These are phyloP conservation scores for Flaveria robusta DNA, from an alignment of 129 eudicot species.

Conservation along the genomic window DNA sequence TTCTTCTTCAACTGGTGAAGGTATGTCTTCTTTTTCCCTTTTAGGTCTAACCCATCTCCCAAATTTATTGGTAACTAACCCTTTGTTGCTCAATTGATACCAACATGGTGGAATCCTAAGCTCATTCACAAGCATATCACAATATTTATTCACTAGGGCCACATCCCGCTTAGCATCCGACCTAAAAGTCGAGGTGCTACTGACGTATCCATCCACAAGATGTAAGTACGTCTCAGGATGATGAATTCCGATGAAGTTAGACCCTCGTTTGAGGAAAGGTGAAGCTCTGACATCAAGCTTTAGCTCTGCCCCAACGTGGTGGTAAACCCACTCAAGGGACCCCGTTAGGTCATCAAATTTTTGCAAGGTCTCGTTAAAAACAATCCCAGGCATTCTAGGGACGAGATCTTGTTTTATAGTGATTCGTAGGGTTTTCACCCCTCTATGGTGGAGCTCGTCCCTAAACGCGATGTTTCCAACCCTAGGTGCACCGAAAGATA, in stretches of 20 bases:
- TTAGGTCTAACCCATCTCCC: slow-evolving; percentile 81
- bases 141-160: slow-evolving; percentile 68
- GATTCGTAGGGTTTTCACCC: slow-evolving; percentile 66
- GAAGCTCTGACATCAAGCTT: slow-evolving; percentile 63
- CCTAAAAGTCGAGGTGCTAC: slow-evolving; percentile 46
- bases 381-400: slow-evolving; percentile 77
- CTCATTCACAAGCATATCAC: slow-evolving; percentile 77
- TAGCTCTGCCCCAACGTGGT: slow-evolving; percentile 78
- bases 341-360: slow-evolving; percentile 69
- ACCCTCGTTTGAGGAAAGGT: slow-evolving; percentile 60
- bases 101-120: slow-evolving; percentile 69
- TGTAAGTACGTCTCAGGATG: slow-evolving; percentile 83
- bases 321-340: slow-evolving; percentile 73
- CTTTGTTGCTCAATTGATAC: slow-evolving; percentile 74
- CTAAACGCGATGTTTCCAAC: slow-evolving; percentile 78
- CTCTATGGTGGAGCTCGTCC: slow-evolving; percentile 56
- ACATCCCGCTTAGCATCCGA: slow-evolving; percentile 63
- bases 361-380: slow-evolving; percentile 70
- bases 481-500: slow-evolving; percentile 82
- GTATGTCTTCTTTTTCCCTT: slow-evolving; percentile 70
- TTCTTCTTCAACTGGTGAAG: slow-evolving; percentile 60
- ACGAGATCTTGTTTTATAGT: slow-evolving; percentile 72
- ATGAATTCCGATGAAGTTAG: slow-evolving; percentile 60
- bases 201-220: slow-evolving; percentile 59
- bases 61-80: slow-evolving; percentile 53